phyloP scores from a whole-genome alignment of 768 basidiomycete genomes.

The Chlorophyllum brunneum region DNA sequence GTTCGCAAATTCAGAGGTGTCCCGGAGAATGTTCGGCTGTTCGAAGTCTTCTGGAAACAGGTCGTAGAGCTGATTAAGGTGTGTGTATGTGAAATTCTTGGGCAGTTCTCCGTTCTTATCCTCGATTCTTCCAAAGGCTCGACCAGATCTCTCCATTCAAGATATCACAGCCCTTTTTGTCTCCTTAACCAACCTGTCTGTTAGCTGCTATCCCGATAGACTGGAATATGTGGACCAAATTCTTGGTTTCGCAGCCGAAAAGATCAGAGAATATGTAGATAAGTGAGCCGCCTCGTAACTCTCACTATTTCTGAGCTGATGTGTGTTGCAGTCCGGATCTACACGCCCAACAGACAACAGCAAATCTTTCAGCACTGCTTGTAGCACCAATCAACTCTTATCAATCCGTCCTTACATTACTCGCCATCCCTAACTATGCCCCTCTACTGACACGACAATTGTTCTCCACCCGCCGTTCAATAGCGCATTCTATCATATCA shows the following conservation, averaged over 20 bases:
- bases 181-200: slow-evolving; percentile 89
- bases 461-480: slow-evolving; percentile 85
- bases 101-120: not conserved
- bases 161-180: slow-evolving; percentile 96
- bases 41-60: slow-evolving; percentile 99
- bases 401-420: slow-evolving; percentile 93
- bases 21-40: slow-evolving; percentile 91
- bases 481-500: slow-evolving; percentile 92
- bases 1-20: slow-evolving; percentile 90
- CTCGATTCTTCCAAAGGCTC: slow-evolving; percentile 62
- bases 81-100: not conserved
- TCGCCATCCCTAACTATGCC: slow-evolving; percentile 88
- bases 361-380: slow-evolving; percentile 88
- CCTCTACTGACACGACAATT: slow-evolving; percentile 83
- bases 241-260: slow-evolving; percentile 81
- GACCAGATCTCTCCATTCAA: slow-evolving; percentile 95
- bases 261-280: slow-evolving; percentile 79
- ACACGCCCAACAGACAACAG: slow-evolving; percentile 80
- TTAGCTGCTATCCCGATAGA: slow-evolving; percentile 96
- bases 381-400: slow-evolving; percentile 96
- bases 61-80: slow-evolving; percentile 98
- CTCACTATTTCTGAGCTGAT: not conserved
- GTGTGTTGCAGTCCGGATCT: slow-evolving; percentile 67
- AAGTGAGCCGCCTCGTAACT: slow-evolving; percentile 43
- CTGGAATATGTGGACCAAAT: slow-evolving; percentile 98